Evolutionary conservation across 768 basidiomycete genomes (phyloP), one percentile per base, ranked within the genome.

Genomic region (Trametopsis cervina): DNA sequence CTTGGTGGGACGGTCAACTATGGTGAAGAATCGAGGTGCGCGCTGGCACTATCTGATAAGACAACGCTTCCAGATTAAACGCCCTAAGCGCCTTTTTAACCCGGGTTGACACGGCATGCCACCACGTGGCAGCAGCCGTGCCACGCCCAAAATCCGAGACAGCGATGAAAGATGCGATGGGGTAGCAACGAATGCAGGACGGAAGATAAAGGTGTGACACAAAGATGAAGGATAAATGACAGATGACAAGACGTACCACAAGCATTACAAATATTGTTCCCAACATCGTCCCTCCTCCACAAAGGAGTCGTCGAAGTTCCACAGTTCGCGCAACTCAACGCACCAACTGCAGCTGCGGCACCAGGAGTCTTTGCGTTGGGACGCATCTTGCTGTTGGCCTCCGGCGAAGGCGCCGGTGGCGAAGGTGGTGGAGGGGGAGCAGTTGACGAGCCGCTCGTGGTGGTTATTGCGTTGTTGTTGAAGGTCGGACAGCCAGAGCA

Each of bases 401-500:
- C 50, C 17, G 54, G 48, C 9, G 52, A 51, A 21, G 52, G 22
- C 9, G 17, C 48, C 50, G 42, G 21, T 6, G 42, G 10, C 25
- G 42, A 12, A 22, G 42, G 49, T 20, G 22, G 35, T 15, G 40
- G 22, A 20, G 36, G n/a, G 26, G 37, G 56, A 18, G 60, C 55
- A 40, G 60, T 55, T 26, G 58, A 55, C 20, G 59, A 54, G 46
- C 65, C 57, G 47, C 52, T 51, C 38, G 62, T 39, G 40, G 54
- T 51, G 45, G 50, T 36, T 13, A 47, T 46, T 44, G 53, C 44
- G 47, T 49, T 51, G 62, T 99, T 99, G 73, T 97, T 99, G 70
- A 82, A 92, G 25, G 95, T 94, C 11, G 96, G 96, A 65, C 96
- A 99, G 39, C 96, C 96, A 54, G 85, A 80, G 66, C 96, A 99